Percentiles rank a stretch among this genome's conserved stretches.
Conservation (phyloP, 441 rosid genomes). For the Aquilaria agallochum region DNA sequence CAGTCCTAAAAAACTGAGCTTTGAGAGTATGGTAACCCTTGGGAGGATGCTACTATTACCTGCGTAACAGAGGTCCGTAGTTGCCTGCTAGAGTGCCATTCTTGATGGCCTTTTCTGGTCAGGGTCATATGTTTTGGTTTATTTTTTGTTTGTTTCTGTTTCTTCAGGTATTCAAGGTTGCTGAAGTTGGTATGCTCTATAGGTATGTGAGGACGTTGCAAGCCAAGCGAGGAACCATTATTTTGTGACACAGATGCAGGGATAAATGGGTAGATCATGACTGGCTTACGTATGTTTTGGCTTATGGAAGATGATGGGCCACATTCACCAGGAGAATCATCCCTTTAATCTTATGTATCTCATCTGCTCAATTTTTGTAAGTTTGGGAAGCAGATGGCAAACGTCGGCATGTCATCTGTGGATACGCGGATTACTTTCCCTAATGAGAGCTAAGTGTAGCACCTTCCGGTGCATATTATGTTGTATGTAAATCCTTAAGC, state of each 20-base stretch:
- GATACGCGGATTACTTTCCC: too few relatives aligned
- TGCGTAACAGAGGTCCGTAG: too few relatives aligned
- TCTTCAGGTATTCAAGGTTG: constrained; percentile 30
- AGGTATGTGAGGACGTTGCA: background rate
- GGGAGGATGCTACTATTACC: too few relatives aligned
- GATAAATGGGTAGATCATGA: constrained; percentile 5
- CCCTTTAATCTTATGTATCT: constrained; percentile 13
- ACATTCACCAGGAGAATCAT: constrained; percentile 11
- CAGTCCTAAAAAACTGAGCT: too few relatives aligned
- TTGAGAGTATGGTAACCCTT: too few relatives aligned
- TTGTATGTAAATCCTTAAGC: constrained; percentile 18
- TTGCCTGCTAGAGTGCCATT: too few relatives aligned
- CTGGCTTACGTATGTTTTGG: constrained; percentile 14
- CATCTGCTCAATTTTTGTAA: constrained; percentile 42
- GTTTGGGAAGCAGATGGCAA: constrained; percentile 10
- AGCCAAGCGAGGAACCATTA: constrained; percentile 2
- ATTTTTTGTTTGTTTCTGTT: constrained; percentile 1
- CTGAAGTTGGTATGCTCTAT: constrained; percentile 18
- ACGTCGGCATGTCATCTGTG: constrained; percentile 10
- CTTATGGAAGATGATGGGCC: background rate
- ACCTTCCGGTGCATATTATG: constrained; percentile 6
- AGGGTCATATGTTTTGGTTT: background rate
- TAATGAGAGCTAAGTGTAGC: constrained; percentile 10
- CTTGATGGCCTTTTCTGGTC: too few relatives aligned
- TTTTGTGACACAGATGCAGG: constrained; percentile 5